phyloP scores from a whole-genome alignment of 257 asterid species.

The Cynanchum wilfordii region DNA sequence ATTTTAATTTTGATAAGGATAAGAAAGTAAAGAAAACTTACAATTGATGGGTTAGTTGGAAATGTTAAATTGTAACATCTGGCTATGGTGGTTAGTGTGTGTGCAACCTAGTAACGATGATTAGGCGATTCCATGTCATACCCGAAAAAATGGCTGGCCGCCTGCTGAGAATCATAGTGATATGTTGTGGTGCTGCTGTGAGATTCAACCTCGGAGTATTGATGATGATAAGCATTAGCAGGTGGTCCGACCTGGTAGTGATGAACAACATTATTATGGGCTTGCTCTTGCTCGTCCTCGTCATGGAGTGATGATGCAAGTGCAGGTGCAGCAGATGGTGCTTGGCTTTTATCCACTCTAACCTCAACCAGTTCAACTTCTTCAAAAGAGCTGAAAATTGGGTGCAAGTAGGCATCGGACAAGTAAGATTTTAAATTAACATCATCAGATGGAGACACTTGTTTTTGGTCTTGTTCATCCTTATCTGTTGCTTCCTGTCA shows the following conservation, averaged over 20 bases:
- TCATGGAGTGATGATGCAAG: slow-evolving; percentile 29
- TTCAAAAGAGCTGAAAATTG: slow-evolving; percentile 80
- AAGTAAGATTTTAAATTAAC: slow-evolving; percentile 52
- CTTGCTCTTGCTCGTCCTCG: slow-evolving; percentile 30
- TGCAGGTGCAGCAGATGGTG: not conserved
- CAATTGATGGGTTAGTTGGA: slow-evolving; percentile 5
- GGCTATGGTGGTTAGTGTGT: slow-evolving; percentile 14
- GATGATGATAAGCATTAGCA: slow-evolving; percentile 29
- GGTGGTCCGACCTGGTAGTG: slow-evolving; percentile 49
- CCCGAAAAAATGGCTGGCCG: slow-evolving; percentile 20
- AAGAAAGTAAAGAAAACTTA: too few species aligned
- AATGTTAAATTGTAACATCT: slow-evolving; percentile 11
- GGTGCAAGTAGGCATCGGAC: slow-evolving; percentile 91
- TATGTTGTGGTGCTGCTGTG: slow-evolving; percentile 9
- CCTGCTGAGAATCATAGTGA: slow-evolving; percentile 23
- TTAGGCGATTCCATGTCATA: slow-evolving; percentile 36
- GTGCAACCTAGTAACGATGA: slow-evolving; percentile 38
- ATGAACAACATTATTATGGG: slow-evolving; percentile 30
- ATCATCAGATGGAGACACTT: slow-evolving; percentile 49
- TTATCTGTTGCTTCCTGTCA: slow-evolving; percentile 87
- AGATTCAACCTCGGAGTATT: slow-evolving; percentile 37
- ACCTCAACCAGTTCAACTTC: slow-evolving; percentile 68
- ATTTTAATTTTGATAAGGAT: too few species aligned
- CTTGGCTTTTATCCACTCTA: slow-evolving; percentile 39
- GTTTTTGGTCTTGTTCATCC: slow-evolving; percentile 54